phyloP scores from a whole-genome alignment of 352 stramenopile species.

The Phytopythium ostracodes region DNA sequence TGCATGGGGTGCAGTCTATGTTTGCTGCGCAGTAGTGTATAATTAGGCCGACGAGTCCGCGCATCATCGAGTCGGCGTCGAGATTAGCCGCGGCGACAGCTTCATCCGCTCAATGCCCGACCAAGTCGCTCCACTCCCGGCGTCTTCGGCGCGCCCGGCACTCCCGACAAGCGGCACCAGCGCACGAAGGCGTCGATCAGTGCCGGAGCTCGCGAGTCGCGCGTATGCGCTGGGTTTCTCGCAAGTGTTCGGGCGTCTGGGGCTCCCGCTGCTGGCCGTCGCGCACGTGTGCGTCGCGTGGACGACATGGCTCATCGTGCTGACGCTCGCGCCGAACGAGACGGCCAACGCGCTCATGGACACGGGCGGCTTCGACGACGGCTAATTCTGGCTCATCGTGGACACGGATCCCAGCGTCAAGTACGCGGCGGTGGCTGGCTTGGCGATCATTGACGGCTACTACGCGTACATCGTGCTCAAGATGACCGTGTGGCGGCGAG shows the following conservation, averaged over 20 bases:
- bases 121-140: neutral
- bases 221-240: neutral
- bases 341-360: constrained; percentile 24
- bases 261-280: constrained; percentile 10
- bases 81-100: neutral
- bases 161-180: neutral
- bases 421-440: neutral
- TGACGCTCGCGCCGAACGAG: constrained; percentile 19
- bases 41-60: too few species aligned
- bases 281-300: constrained; percentile 15
- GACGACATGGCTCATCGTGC: constrained; percentile 22
- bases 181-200: neutral
- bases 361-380: constrained; percentile 22
- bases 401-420: constrained; percentile 17
- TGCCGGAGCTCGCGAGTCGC: neutral
- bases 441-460: constrained; percentile 18
- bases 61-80: too few species aligned
- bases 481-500: constrained; percentile 26
- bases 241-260: constrained; percentile 1
- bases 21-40: too few species aligned
- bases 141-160: neutral
- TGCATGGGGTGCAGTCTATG: too few species aligned
- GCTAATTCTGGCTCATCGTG: constrained; percentile 26
- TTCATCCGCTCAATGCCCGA: neutral
- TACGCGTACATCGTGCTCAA: constrained; percentile 39